These are phyloP conservation scores for Colletotrichum acutatum DNA, from an alignment of 2,329 filamentous ascomycete species.

Conservation along the genomic window DNA sequence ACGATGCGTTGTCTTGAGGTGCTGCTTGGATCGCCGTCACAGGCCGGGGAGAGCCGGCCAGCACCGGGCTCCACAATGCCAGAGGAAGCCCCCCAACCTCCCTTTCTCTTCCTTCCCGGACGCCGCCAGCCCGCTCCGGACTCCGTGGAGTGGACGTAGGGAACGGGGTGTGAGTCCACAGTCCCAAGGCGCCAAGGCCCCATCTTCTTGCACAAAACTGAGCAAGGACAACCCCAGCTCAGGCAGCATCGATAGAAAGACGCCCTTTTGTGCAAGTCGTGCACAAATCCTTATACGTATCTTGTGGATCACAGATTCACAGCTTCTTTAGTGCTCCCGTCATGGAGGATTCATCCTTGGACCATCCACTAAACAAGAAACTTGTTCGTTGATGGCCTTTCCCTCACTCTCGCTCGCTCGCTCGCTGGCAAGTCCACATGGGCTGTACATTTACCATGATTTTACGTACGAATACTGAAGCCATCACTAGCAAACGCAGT, in stretches of 20 bases:
- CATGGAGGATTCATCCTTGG: slow-evolving; percentile 21
- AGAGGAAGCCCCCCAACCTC: slow-evolving; percentile 9
- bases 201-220: neutral
- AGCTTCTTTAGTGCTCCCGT: neutral
- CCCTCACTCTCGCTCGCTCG: neutral
- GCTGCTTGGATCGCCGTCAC: slow-evolving; percentile 23
- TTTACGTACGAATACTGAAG: neutral
- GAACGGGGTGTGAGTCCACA: neutral
- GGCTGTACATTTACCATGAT: neutral
- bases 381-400: slow-evolving; percentile 9
- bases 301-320: neutral
- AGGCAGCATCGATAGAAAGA: neutral
- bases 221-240: neutral
- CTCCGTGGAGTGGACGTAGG: slow-evolving; percentile 20
- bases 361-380: slow-evolving; percentile 32
- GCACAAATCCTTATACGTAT: neutral
- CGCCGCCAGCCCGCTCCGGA: neutral
- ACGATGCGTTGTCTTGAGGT: slow-evolving; percentile 22
- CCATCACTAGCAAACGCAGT: neutral
- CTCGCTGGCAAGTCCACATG: slow-evolving; percentile 2
- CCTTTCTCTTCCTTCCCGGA: neutral
- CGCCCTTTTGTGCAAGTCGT: slow-evolving; percentile 18
- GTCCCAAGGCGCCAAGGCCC: neutral
- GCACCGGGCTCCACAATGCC: slow-evolving; percentile 3
- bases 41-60: slow-evolving; percentile 32